Evolutionary conservation across 768 basidiomycete species (phyloP).

Genomic region (Boletus rubescentipes): DNA sequence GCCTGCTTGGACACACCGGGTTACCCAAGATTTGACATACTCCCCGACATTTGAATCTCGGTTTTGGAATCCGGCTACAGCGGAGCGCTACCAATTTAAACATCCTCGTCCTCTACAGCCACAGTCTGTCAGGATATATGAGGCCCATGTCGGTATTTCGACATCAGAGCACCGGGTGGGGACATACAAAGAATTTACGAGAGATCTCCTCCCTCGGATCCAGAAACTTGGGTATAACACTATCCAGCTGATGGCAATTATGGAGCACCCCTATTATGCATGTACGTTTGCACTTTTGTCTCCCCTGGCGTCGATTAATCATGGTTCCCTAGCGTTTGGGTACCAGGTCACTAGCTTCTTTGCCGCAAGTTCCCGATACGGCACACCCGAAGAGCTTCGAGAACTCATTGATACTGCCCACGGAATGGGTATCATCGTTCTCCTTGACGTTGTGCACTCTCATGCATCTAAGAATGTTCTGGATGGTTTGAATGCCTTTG

Average conservation of each 20-base stretch:
- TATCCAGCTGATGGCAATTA: conserved; percentile 97
- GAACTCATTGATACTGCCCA: conserved; percentile 96
- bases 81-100: conserved; percentile 78
- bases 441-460: conserved; percentile 96
- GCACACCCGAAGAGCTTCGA: conserved; percentile 92
- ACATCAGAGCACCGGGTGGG: conserved; percentile 85
- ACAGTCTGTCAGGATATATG: conserved; percentile 78
- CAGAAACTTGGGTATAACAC: conserved; percentile 91
- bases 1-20: conserved; percentile 92
- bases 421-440: conserved; percentile 86
- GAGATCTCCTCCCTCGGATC: conserved; percentile 81
- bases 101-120: conserved; percentile 69
- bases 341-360: conserved; percentile 99
- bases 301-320: not conserved
- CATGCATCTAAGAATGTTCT: conserved; percentile 98
- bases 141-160: conserved; percentile 98
- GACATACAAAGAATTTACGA: conserved; percentile 94
- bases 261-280: conserved; percentile 98
- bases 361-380: conserved; percentile 94
- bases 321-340: conserved; percentile 71
- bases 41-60: conserved; percentile 94
- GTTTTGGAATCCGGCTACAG: conserved; percentile 94
- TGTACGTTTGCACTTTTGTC: conserved; percentile 50
- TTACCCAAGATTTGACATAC: conserved; percentile 87
- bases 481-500: conserved; percentile 94